Evolutionary conservation across 805 yeast genomes (phyloP).

Genomic region (Saccharomycodes ludwigii): DNA sequence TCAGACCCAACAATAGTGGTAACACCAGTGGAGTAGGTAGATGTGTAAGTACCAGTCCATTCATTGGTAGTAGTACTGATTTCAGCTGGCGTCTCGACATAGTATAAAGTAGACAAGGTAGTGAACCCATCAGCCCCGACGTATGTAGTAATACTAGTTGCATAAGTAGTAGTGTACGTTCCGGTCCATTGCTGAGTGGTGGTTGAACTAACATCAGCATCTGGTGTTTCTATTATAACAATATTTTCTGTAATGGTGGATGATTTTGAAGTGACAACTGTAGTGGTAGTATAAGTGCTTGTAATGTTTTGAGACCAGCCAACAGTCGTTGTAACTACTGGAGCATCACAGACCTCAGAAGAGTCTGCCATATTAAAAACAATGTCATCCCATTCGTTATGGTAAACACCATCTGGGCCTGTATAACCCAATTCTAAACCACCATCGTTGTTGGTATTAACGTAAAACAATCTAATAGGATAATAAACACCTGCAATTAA

Average conservation of each 20-base stretch:
- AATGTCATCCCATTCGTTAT: constrained; percentile 8
- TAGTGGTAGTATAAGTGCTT: too few species aligned
- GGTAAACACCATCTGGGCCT: constrained; percentile 10
- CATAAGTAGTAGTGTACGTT: constrained; percentile 3
- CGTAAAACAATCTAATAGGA: too few species aligned
- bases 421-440: constrained; percentile 8
- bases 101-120: constrained; percentile 8
- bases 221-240: too few species aligned
- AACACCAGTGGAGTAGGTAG: constrained; percentile 4
- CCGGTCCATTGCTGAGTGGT: constrained; percentile 6
- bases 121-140: constrained; percentile 3
- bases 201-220: too few species aligned
- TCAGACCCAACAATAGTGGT: constrained; percentile 7
- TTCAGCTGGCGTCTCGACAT: constrained; percentile 8
- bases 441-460: too few species aligned
- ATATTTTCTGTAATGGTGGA: too few species aligned
- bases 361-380: too few species aligned
- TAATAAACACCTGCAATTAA: too few species aligned
- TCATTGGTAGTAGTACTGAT: constrained; percentile 1
- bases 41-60: constrained; percentile 6
- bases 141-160: constrained; percentile 4
- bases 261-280: too few species aligned
- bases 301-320: too few species aligned
- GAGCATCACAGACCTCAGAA: too few species aligned
- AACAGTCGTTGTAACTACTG: too few species aligned